Evolutionary conservation across 345 rosid species (phyloP).

Genomic region (Jatropha curcas): DNA sequence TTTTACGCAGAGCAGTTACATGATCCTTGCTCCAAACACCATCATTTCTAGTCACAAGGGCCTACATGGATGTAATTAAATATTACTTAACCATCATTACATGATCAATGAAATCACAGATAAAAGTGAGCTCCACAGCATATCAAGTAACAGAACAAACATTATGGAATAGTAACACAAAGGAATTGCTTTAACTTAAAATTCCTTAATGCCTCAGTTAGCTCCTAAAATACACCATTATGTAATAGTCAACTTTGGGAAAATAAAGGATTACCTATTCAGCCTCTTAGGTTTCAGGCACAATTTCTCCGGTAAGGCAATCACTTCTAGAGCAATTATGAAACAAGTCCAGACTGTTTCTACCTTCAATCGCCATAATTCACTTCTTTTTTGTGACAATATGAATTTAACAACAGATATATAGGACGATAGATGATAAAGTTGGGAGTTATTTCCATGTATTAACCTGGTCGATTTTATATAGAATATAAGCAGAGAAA

Average conservation of each 20-base stretch:
- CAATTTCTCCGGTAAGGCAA: neutral
- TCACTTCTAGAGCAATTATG: neutral
- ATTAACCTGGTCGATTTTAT: neutral
- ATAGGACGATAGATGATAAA: neutral
- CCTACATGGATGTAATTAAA: conserved; percentile 43
- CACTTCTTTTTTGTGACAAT: neutral
- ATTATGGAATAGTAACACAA: neutral
- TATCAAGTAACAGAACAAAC: neutral
- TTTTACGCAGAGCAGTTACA: conserved; percentile 74
- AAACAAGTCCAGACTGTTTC: neutral
- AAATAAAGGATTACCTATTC: neutral
- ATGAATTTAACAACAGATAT: neutral
- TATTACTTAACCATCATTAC: conserved; percentile 4
- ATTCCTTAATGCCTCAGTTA: neutral
- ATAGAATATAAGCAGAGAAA: neutral
- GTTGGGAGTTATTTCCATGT: neutral
- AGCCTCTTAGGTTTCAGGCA: neutral
- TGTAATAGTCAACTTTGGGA: neutral
- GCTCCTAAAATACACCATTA: neutral
- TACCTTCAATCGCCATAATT: neutral
- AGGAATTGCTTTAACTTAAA: neutral
- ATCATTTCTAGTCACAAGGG: conserved; percentile 91
- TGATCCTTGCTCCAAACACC: conserved; percentile 99
- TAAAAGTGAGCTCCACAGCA: neutral
- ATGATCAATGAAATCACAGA: neutral